Conservation (phyloP, 2,329 filamentous ascomycete genomes). For the Claviceps pazoutovae region DNA sequence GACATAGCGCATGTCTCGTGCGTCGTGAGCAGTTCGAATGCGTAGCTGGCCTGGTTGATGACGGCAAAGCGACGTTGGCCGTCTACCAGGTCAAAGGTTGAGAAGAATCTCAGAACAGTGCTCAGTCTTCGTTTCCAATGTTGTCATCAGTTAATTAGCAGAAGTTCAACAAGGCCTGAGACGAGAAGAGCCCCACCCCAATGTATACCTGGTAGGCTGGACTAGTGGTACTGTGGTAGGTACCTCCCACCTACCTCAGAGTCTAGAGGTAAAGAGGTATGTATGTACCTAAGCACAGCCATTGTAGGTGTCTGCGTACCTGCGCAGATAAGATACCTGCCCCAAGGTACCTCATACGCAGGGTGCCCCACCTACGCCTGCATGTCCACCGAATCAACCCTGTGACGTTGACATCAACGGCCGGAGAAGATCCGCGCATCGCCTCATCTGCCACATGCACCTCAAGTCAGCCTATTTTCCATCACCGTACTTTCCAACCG, state of each 20-base stretch:
- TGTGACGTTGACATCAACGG: slow-evolving; percentile 5
- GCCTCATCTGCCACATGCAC: slow-evolving; percentile 2
- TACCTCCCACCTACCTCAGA: too few species aligned
- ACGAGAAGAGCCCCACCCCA: too few species aligned
- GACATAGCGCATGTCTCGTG: slow-evolving; percentile 22
- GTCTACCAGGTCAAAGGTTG: not conserved
- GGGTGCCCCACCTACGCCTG: too few species aligned
- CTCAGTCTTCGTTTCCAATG: not conserved
- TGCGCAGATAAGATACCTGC: too few species aligned
- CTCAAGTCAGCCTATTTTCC: not conserved
- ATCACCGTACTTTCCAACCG: not conserved
- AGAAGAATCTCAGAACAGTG: not conserved
- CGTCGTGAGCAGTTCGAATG: not conserved
- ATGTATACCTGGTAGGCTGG: too few species aligned
- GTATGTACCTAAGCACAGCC: too few species aligned
- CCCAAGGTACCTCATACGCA: too few species aligned
- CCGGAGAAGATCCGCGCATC: slow-evolving; percentile 18
- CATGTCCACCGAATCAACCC: not conserved
- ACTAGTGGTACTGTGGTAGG: too few species aligned
- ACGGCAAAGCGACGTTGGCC: not conserved
- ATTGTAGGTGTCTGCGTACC: too few species aligned
- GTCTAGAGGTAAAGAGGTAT: too few species aligned
- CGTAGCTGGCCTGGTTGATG: not conserved
- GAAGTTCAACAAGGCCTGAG: too few species aligned
- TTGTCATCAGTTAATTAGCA: not conserved